Conservation (phyloP, 148 eudicot genomes). For the Silene latifolia region DNA sequence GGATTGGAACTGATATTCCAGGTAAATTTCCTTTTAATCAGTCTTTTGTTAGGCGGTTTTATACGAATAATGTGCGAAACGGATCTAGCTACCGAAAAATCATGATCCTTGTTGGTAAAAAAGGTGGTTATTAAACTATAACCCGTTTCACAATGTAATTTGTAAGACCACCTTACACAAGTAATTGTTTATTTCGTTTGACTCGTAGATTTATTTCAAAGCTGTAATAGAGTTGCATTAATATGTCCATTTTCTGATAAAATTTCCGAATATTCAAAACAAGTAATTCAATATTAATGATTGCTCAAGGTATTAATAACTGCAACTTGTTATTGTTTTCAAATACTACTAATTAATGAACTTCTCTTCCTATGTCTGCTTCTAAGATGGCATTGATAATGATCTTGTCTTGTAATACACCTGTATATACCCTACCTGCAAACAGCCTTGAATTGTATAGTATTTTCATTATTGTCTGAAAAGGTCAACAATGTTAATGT, state of each 20-base stretch:
- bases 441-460: slow-evolving; percentile 17
- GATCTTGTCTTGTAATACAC: not conserved
- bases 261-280: not conserved
- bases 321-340: not conserved
- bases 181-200: no score
- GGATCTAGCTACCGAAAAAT: no score
- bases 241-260: not conserved
- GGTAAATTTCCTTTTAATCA: not conserved
- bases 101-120: not conserved
- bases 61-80: no score
- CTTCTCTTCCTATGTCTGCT: slow-evolving; percentile 1
- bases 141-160: no score
- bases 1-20: not conserved
- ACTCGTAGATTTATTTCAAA: no score
- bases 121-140: no score
- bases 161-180: no score
- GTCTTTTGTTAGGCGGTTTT: no score
- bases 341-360: not conserved
- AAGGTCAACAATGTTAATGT: slow-evolving; percentile 16
- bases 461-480: not conserved
- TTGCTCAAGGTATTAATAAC: not conserved
- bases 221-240: not conserved
- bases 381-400: not conserved
- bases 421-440: not conserved
- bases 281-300: not conserved